Base-by-base conservation (phyloP, 2,329 filamentous ascomycete species). In the Aspergillus niger region DNA sequence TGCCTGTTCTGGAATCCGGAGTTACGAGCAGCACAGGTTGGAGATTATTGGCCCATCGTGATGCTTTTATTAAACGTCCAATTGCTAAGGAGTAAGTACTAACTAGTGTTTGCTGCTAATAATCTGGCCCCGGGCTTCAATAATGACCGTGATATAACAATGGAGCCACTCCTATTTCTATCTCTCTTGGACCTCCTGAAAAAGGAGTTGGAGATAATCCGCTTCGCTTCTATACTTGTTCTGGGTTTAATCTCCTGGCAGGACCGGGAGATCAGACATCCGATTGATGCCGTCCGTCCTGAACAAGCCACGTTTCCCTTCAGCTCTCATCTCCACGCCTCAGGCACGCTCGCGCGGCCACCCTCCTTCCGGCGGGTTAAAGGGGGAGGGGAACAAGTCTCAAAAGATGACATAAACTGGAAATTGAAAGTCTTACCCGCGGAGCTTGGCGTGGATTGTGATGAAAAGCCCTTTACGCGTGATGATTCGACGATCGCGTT, bases 401-500 rank as follows among this genome's bases (percentile, higher is more conserved):
- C 60, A 60, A 36, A 36, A 39, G 51, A 62, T 66, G 65, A 65
- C 64, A 67, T 62, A 66, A 67, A 52, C 54, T 24, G 10, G 32
- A 36, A 36, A 36, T 13, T 57, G 48, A 58, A 59, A 43, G 58
- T 60, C 57, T 65, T 58, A 61, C 58, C 57, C 62, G 58, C 51
- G 59, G 57, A 57, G 58, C 69, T 69, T 69, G 67, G 70, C 69
- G 60, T 59, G 57, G 60, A 67, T 65, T 62, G 61, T 54, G 61
- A 67, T 54, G 61, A 67, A 60, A 64, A 62, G 50, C 60, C 63
- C 57, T 63, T 52, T 58, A 68, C 66, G 65, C 67, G 63, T 66
- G 62, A 47, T 72, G 66, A 73, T 70, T 72, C 64, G 69, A 64
- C 63, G 59, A 67, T 70, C 65, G 66, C 63, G 63, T 64, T 49